phyloP scores from a whole-genome alignment of 2,329 filamentous ascomycete species.

The Trichoderma semiorbis region DNA sequence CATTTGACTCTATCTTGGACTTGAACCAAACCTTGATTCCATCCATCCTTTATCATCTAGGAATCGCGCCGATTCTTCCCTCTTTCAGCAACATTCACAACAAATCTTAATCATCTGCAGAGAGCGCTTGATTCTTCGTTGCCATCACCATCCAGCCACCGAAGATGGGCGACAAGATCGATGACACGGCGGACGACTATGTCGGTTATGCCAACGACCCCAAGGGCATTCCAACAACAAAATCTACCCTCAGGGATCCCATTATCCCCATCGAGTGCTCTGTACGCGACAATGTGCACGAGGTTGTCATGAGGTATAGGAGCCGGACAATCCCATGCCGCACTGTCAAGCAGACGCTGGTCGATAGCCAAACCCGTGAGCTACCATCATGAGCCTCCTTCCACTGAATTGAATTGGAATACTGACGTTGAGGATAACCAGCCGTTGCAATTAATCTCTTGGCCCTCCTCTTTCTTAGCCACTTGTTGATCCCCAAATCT shows the following conservation, averaged over 20 bases:
- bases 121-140: neutral
- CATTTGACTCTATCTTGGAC: neutral
- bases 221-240: neutral
- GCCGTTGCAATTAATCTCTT: slow-evolving; percentile 64
- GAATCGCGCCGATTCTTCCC: neutral
- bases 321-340: neutral
- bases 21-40: neutral
- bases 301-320: neutral
- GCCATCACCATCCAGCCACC: too few species aligned
- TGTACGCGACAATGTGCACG: neutral
- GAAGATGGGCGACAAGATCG: neutral
- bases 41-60: neutral
- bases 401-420: neutral
- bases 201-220: neutral
- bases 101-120: neutral
- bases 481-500: slow-evolving; percentile 76
- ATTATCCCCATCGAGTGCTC: neutral
- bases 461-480: slow-evolving; percentile 74
- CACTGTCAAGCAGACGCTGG: neutral
- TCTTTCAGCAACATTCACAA: neutral
- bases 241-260: neutral
- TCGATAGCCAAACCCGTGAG: neutral
- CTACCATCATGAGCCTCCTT: too few species aligned
- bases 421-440: neutral
- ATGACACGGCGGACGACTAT: neutral